Evolutionary conservation across 2,329 filamentous ascomycete species (phyloP).

Genomic region (Thermochaetoides dissita): DNA sequence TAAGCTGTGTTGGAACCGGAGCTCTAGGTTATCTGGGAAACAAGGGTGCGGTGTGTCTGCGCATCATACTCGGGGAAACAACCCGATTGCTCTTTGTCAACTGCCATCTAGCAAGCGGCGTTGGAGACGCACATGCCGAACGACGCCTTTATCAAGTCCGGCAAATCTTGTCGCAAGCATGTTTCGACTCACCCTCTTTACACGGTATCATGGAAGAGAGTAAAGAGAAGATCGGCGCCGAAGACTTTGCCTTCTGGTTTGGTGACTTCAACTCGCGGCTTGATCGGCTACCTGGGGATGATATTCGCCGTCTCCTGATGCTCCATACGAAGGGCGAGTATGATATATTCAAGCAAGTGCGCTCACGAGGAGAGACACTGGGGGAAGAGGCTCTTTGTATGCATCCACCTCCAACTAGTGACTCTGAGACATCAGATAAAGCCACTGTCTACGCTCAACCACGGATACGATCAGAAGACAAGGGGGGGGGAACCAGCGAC

Average conservation of each 20-base stretch:
- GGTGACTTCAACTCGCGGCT: slow-evolving; percentile 92
- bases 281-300: slow-evolving; percentile 74
- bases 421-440: slow-evolving; percentile 29
- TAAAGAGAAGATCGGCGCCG: slow-evolving; percentile 62
- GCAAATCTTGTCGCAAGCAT: slow-evolving; percentile 62
- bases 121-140: slow-evolving; percentile 63
- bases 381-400: slow-evolving; percentile 39
- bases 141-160: slow-evolving; percentile 79
- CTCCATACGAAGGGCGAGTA: slow-evolving; percentile 73
- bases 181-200: slow-evolving; percentile 60
- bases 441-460: slow-evolving; percentile 17
- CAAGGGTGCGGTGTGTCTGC: slow-evolving; percentile 75
- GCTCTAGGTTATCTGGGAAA: slow-evolving; percentile 90
- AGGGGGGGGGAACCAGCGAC: slow-evolving; percentile 13
- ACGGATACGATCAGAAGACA: slow-evolving; percentile 10
- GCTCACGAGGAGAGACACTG: slow-evolving; percentile 21
- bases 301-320: slow-evolving; percentile 72
- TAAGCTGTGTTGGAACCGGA: slow-evolving; percentile 72
- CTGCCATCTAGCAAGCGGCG: slow-evolving; percentile 77
- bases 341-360: slow-evolving; percentile 33
- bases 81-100: slow-evolving; percentile 85
- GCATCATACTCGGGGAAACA: slow-evolving; percentile 76
- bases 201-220: slow-evolving; percentile 52
- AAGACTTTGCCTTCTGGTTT: slow-evolving; percentile 92
- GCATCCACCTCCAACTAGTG: slow-evolving; percentile 27